Conservation (phyloP, 2,329 filamentous ascomycete species). For the Cladophialophora immunda region DNA sequence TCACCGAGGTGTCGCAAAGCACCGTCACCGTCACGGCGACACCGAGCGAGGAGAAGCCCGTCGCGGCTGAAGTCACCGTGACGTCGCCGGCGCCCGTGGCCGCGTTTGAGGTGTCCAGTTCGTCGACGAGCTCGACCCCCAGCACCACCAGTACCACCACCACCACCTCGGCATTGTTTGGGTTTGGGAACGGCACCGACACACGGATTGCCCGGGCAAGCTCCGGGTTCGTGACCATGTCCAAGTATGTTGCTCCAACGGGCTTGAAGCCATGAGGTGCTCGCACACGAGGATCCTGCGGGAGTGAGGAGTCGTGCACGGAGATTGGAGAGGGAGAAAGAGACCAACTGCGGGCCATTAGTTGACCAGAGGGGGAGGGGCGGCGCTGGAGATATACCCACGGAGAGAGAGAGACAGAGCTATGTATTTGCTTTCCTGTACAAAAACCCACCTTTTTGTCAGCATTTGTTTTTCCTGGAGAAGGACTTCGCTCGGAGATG, state of each 20-base stretch:
- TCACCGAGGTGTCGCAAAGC: conserved; percentile 33
- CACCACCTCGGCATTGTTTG: conserved; percentile 10
- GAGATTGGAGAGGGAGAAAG: neutral
- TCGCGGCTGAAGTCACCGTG: neutral
- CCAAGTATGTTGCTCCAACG: conserved; percentile 27
- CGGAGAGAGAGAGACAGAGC: no score
- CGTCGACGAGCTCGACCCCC: conserved; percentile 6
- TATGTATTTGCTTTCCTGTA: no score
- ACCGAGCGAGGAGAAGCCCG: conserved; percentile 17
- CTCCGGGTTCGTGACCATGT: conserved; percentile 33
- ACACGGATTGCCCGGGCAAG: conserved; percentile 16
- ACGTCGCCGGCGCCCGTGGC: conserved; percentile 21
- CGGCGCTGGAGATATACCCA: no score
- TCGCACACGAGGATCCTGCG: neutral
- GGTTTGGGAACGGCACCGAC: conserved; percentile 20
- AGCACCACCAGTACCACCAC: conserved; percentile 10
- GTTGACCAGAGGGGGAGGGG: no score
- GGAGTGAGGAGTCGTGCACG: no score
- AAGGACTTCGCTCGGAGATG: no score
- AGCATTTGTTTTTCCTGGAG: no score
- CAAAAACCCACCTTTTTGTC: no score
- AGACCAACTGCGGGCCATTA: neutral
- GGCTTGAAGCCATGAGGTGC: conserved; percentile 29
- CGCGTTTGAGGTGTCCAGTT: conserved; percentile 20
- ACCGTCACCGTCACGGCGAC: conserved; percentile 33